These are phyloP conservation scores for Penicillium silybi DNA, from an alignment of 495 filamentous ascomycete genomes.

Conservation along the genomic window DNA sequence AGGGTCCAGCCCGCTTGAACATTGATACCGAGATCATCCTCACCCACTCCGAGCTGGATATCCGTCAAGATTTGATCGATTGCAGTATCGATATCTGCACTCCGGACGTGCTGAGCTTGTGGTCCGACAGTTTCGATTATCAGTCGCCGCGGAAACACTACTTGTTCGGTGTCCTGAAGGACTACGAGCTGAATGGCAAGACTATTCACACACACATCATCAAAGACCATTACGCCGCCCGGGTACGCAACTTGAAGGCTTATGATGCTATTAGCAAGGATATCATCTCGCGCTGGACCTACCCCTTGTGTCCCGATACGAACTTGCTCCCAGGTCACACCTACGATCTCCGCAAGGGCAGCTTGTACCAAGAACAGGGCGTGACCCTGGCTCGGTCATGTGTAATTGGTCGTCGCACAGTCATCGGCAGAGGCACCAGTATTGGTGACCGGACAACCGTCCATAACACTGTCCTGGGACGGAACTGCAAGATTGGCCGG, in stretches of 20 bases:
- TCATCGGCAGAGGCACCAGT: constrained; percentile 72
- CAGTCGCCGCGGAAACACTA: constrained; percentile 84
- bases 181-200: constrained; percentile 94
- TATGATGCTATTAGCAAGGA: constrained; percentile 92
- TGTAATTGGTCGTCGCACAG: constrained; percentile 57
- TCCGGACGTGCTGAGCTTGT: constrained; percentile 86
- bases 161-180: constrained; percentile 86
- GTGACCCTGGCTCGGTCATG: constrained; percentile 71
- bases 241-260: constrained; percentile 78
- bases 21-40: constrained; percentile 72
- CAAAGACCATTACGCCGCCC: constrained; percentile 69
- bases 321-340: constrained; percentile 74
- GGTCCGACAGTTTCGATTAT: constrained; percentile 98
- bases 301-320: constrained; percentile 86
- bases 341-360: constrained; percentile 63
- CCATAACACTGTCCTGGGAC: constrained; percentile 70
- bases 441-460: constrained; percentile 70
- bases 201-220: constrained; percentile 90
- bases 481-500: constrained; percentile 78
- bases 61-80: constrained; percentile 87
- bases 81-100: constrained; percentile 98
- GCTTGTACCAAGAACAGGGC: constrained; percentile 66
- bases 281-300: constrained; percentile 83
- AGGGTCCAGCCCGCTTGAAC: constrained; percentile 52
- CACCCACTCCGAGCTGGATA: constrained; percentile 62